Percentiles rank a stretch among this genome's conserved stretches.
Conservation (phyloP, 163 green algal genomes). For the Trebouxia gelatinosa region DNA sequence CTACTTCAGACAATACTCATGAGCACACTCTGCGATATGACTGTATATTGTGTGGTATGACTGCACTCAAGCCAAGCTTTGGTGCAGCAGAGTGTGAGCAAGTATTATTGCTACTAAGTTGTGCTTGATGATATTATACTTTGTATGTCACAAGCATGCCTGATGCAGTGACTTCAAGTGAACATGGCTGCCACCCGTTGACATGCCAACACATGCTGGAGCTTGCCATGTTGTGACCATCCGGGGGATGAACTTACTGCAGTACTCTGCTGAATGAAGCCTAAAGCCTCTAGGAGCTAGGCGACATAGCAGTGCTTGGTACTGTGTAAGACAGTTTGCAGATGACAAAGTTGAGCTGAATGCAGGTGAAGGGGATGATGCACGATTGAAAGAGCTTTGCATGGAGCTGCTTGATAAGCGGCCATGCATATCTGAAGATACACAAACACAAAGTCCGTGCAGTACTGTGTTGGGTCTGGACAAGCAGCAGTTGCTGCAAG, state of each 20-base stretch:
- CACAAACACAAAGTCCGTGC: slow-evolving; percentile 33
- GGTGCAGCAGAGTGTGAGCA: not conserved
- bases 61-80: not conserved
- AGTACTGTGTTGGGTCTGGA: slow-evolving; percentile 50
- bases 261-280: not conserved
- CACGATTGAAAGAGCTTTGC: slow-evolving; percentile 58
- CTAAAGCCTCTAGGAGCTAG: not conserved
- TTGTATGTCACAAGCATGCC: not conserved
- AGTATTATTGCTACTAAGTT: not conserved
- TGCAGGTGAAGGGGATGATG: slow-evolving; percentile 38
- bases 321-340: not conserved
- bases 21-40: not conserved
- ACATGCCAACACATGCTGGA: not conserved
- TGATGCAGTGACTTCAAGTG: too few relatives aligned
- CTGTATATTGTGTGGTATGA: not conserved
- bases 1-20: not conserved
- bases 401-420: slow-evolving; percentile 59
- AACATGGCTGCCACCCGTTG: not conserved
- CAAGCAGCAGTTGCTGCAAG: slow-evolving; percentile 64
- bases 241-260: too few relatives aligned
- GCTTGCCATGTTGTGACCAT: too few relatives aligned
- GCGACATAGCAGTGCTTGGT: not conserved
- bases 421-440: slow-evolving; percentile 4
- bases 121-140: not conserved
- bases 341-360: not conserved